Evolutionary conservation across 208 protist genomes (phyloP).

Genomic region (Sergeia podlipaevii): DNA sequence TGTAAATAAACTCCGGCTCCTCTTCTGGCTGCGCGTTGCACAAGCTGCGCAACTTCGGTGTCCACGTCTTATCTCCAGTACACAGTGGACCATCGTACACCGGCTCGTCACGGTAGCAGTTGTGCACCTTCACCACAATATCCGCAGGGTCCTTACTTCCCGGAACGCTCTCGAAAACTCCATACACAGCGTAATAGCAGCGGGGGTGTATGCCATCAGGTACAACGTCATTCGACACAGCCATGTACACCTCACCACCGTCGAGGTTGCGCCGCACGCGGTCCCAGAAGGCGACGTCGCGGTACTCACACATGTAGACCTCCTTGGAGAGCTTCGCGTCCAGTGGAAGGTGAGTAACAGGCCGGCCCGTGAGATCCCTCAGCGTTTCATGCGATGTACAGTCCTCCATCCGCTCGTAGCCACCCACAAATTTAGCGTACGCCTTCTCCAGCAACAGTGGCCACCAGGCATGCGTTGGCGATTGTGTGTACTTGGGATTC

Average conservation of each 20-base stretch:
- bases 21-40: slow-evolving; percentile 6
- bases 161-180: slow-evolving; percentile 14
- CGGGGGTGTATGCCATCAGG: slow-evolving; percentile 22
- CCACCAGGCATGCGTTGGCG: slow-evolving; percentile 26
- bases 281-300: slow-evolving; percentile 14
- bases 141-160: slow-evolving; percentile 16
- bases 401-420: slow-evolving; percentile 32
- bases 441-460: slow-evolving; percentile 58
- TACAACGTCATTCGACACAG: slow-evolving; percentile 14
- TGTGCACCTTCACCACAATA: slow-evolving; percentile 29
- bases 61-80: slow-evolving; percentile 14
- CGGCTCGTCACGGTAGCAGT: slow-evolving; percentile 21
- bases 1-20: slow-evolving; percentile 11
- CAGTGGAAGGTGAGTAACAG: slow-evolving; percentile 29
- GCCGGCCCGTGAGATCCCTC: slow-evolving; percentile 46
- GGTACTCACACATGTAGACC: slow-evolving; percentile 23
- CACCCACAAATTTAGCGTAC: slow-evolving; percentile 58
- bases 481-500: slow-evolving; percentile 26
- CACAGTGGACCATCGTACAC: slow-evolving; percentile 15
- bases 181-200: slow-evolving; percentile 24
- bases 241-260: slow-evolving; percentile 18
- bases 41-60: slow-evolving; percentile 3
- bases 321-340: slow-evolving; percentile 27
- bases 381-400: slow-evolving; percentile 40
- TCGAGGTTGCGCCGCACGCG: slow-evolving; percentile 10